A percentile compares a stretch with the other conserved stretches of the same genome.
Evolutionary conservation across 139 green algal species (phyloP).

Genomic region (Haematococcus sp.): DNA sequence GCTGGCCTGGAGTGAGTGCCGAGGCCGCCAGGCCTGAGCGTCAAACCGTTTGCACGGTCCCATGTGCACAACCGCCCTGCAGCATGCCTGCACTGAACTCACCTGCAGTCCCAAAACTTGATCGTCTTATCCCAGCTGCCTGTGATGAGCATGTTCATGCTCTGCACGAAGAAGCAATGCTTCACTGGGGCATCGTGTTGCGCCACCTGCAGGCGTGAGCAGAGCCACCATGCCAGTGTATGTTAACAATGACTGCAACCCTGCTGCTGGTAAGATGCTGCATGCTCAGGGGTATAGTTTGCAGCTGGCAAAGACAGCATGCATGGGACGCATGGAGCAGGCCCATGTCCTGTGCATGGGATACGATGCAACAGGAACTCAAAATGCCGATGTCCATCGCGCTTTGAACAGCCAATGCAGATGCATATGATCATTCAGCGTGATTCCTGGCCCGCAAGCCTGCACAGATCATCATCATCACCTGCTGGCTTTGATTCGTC

Average conservation of each 20-base stretch:
- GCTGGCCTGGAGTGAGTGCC: too few relatives aligned
- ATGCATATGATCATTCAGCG: too few relatives aligned
- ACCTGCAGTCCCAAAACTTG: slow-evolving; percentile 44
- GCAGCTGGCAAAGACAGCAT: not conserved
- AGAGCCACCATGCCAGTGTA: not conserved
- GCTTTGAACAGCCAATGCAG: too few relatives aligned
- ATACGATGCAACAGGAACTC: too few relatives aligned
- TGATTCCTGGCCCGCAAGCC: too few relatives aligned
- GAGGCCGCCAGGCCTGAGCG: too few relatives aligned
- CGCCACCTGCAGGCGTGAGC: slow-evolving; percentile 64
- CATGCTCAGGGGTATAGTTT: too few relatives aligned
- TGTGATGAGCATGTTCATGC: slow-evolving; percentile 82
- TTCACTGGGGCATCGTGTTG: slow-evolving; percentile 84
- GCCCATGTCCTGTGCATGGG: not conserved
- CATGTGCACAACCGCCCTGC: too few relatives aligned
- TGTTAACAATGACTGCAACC: not conserved
- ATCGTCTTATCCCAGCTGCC: slow-evolving; percentile 75
- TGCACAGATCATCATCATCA: slow-evolving; percentile 9
- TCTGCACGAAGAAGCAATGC: slow-evolving; percentile 58
- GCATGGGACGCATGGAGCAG: not conserved
- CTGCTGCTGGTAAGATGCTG: too few relatives aligned
- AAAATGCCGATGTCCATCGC: too few relatives aligned
- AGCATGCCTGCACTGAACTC: not conserved
- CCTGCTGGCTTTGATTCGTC: slow-evolving; percentile 74
- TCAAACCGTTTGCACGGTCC: too few relatives aligned